phyloP scores from a whole-genome alignment of 768 basidiomycete species.

The Agrocybe pediades region DNA sequence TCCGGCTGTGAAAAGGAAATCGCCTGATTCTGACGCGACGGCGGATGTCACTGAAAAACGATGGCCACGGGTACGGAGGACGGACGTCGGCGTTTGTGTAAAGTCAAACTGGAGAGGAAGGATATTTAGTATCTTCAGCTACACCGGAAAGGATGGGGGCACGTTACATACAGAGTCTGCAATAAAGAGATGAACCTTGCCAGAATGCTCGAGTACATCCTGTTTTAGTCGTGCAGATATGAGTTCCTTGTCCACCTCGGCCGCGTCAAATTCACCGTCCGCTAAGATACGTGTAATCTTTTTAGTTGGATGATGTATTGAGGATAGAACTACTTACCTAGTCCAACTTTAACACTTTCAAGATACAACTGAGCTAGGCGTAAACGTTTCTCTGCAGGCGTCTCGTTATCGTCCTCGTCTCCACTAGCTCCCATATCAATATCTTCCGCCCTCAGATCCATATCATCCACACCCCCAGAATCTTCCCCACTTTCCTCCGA shows the following conservation, averaged over 20 bases:
- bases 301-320: background rate
- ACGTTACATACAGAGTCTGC: conserved; percentile 64
- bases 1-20: conserved; percentile 81
- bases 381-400: conserved; percentile 90
- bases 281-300: conserved; percentile 37
- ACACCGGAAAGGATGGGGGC: conserved; percentile 10
- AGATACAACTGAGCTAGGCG: conserved; percentile 90
- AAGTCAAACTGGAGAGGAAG: conserved; percentile 55
- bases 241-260: conserved; percentile 91
- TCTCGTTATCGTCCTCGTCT: conserved; percentile 87
- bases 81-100: conserved; percentile 40
- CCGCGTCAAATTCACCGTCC: conserved; percentile 93
- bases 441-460: conserved; percentile 64
- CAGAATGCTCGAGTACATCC: conserved; percentile 89
- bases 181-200: conserved; percentile 82
- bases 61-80: conserved; percentile 71
- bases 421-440: conserved; percentile 61
- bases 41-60: conserved; percentile 82
- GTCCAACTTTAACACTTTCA: conserved; percentile 75
- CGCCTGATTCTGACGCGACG: conserved; percentile 70
- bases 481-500: conserved; percentile 64
- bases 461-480: conserved; percentile 61
- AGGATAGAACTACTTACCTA: conserved; percentile 47
- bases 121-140: background rate
- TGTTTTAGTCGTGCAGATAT: conserved; percentile 89